Percentiles rank a stretch among this genome's conserved stretches.
These are phyloP conservation scores for Diaporthe sp. DNA, from an alignment of 2,329 filamentous ascomycete species.

Conservation along the genomic window DNA sequence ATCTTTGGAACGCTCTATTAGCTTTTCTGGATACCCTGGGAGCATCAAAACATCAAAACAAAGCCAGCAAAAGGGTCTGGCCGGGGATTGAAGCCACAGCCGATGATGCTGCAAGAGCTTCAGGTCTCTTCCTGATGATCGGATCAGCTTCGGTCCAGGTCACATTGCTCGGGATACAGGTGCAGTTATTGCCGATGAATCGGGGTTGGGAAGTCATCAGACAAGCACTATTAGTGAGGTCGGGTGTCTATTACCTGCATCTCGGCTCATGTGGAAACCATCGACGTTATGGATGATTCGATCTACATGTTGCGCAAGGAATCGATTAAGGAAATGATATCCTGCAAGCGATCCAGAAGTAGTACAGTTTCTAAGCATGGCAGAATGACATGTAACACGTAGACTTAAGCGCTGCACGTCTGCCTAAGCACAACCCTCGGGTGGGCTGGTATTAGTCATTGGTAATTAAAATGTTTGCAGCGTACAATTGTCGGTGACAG, in stretches of 20 bases:
- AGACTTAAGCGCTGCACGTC: neutral
- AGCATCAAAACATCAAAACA: neutral
- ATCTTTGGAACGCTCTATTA: neutral
- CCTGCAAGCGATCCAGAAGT: neutral
- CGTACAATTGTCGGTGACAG: slow-evolving; percentile 26
- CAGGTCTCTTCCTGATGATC: neutral
- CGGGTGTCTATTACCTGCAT: neutral
- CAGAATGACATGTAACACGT: neutral
- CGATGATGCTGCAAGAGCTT: neutral
- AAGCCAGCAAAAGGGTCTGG: neutral
- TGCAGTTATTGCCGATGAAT: neutral
- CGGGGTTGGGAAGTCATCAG: neutral
- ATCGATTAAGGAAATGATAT: neutral
- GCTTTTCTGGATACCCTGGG: no score
- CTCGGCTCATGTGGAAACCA: neutral
- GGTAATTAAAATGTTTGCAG: slow-evolving; percentile 25
- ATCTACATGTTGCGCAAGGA: neutral
- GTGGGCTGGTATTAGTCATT: slow-evolving; percentile 18
- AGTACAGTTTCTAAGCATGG: neutral
- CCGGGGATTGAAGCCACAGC: neutral
- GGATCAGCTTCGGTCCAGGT: neutral
- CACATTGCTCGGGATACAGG: neutral
- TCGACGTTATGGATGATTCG: neutral
- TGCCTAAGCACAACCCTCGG: neutral
- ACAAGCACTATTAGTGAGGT: neutral